phyloP scores from a whole-genome alignment of 2,329 filamentous ascomycete genomes.

The Ceratocystiopsis sp. region DNA sequence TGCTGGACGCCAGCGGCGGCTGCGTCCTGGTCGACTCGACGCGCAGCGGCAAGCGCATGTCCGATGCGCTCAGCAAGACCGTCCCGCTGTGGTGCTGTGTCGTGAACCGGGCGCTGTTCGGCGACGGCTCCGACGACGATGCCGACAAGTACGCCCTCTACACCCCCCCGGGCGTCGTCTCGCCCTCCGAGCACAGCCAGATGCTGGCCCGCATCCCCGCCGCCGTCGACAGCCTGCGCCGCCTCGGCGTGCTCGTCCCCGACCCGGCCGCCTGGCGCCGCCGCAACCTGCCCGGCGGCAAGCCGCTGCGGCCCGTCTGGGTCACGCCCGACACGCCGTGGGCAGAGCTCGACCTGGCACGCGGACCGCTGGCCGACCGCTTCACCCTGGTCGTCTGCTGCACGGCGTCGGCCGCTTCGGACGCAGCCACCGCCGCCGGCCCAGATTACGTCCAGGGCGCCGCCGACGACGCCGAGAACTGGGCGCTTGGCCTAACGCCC shows the following conservation, averaged over 20 bases:
- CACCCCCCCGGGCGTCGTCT: constrained; percentile 56
- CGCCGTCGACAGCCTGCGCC: constrained; percentile 33
- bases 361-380: constrained; percentile 17
- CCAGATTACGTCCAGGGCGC: constrained; percentile 94
- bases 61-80: constrained; percentile 86
- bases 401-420: constrained; percentile 62
- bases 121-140: constrained; percentile 17
- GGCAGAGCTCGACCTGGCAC: constrained; percentile 14
- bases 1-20: constrained; percentile 35
- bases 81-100: constrained; percentile 88
- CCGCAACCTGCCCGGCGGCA: constrained; percentile 34
- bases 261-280: constrained; percentile 20
- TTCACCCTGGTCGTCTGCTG: constrained; percentile 67
- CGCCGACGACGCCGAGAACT: constrained; percentile 87
- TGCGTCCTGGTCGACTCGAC: constrained; percentile 88
- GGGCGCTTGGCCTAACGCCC: constrained; percentile 68
- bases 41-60: constrained; percentile 67
- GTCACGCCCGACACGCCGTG: constrained; percentile 30
- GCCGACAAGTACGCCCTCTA: constrained; percentile 34
- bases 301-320: constrained; percentile 67
- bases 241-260: constrained; percentile 42
- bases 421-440: constrained; percentile 52
- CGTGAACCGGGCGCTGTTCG: constrained; percentile 65
- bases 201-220: constrained; percentile 44
- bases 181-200: constrained; percentile 60